Evolutionary conservation across 306 rosid genomes (phyloP).

Genomic region (Vigna angularis): DNA sequence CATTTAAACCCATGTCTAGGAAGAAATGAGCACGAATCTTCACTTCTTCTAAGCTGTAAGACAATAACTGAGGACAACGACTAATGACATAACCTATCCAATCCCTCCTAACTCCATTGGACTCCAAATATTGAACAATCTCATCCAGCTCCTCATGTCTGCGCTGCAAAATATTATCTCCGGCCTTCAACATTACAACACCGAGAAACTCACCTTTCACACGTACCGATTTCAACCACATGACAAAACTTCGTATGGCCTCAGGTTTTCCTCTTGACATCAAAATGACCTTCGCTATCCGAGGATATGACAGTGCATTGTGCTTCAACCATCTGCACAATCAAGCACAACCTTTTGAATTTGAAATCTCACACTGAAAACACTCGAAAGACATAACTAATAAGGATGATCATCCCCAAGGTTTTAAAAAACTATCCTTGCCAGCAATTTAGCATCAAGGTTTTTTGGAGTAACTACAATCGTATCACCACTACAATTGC

Average conservation of each 20-base stretch:
- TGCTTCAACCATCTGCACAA: conserved; percentile 92
- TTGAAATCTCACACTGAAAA: conserved; percentile 25
- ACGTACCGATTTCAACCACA: conserved; percentile 74
- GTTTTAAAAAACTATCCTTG: background rate
- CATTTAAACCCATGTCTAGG: conserved; percentile 76
- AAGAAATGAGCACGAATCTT: conserved; percentile 66
- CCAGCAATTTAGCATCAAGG: background rate
- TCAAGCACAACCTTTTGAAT: conserved; percentile 36
- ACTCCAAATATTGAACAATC: conserved; percentile 72
- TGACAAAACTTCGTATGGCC: conserved; percentile 59
- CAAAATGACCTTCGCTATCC: conserved; percentile 86
- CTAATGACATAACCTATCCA: conserved; percentile 92
- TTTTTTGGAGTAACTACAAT: background rate
- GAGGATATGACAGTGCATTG: conserved; percentile 78
- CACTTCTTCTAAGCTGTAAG: conserved; percentile 79
- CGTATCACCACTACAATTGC: background rate
- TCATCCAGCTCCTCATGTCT: conserved; percentile 68
- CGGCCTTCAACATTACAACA: conserved; percentile 65
- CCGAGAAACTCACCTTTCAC: conserved; percentile 86
- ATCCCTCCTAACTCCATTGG: conserved; percentile 78
- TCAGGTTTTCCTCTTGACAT: conserved; percentile 75
- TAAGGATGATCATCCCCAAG: background rate
- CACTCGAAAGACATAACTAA: background rate
- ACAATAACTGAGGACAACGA: conserved; percentile 79
- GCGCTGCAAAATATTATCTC: conserved; percentile 64